These are phyloP conservation scores for Monosporozyma solicola DNA, from an alignment of 805 yeast genomes.

Conservation along the genomic window DNA sequence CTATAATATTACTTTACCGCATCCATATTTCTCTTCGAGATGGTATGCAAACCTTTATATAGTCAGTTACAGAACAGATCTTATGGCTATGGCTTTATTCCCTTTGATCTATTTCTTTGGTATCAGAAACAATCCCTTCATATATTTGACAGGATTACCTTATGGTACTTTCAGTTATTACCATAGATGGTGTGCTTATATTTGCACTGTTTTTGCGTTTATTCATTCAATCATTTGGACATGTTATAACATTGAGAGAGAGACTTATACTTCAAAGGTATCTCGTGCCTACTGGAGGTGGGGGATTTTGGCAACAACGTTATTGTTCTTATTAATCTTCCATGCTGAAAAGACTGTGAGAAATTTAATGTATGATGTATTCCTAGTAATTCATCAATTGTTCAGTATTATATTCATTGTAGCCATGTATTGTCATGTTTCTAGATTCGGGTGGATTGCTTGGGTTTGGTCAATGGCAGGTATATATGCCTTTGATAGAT, in stretches of 20 bases:
- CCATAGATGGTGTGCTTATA: slow-evolving; percentile 61
- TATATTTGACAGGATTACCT: slow-evolving; percentile 51
- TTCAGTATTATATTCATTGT: slow-evolving; percentile 45
- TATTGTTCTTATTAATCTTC: slow-evolving; percentile 36
- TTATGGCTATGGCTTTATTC: slow-evolving; percentile 43
- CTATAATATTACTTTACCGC: slow-evolving; percentile 31
- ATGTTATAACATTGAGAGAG: slow-evolving; percentile 32
- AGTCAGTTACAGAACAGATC: slow-evolving; percentile 47
- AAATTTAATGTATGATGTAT: slow-evolving; percentile 47
- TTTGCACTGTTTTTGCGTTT: slow-evolving; percentile 39
- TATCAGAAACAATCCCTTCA: slow-evolving; percentile 63
- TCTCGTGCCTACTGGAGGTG: slow-evolving; percentile 39
- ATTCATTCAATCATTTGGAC: slow-evolving; percentile 56
- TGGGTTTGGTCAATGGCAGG: slow-evolving; percentile 38
- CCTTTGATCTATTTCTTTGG: slow-evolving; percentile 59
- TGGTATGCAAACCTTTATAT: slow-evolving; percentile 30
- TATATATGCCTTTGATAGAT: slow-evolving; percentile 45
- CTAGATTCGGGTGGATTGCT: slow-evolving; percentile 43
- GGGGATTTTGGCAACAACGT: slow-evolving; percentile 39
- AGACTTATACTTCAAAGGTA: slow-evolving; percentile 33
- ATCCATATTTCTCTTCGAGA: slow-evolving; percentile 28
- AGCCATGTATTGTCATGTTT: slow-evolving; percentile 52
- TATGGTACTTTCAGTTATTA: slow-evolving; percentile 49
- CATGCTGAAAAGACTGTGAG: slow-evolving; percentile 49
- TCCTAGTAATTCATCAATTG: slow-evolving; percentile 47